Percentiles rank a stretch among this genome's conserved stretches.
Evolutionary conservation across 192 early-diverging fungal species (phyloP).

Genomic region (Coemansia sp.): DNA sequence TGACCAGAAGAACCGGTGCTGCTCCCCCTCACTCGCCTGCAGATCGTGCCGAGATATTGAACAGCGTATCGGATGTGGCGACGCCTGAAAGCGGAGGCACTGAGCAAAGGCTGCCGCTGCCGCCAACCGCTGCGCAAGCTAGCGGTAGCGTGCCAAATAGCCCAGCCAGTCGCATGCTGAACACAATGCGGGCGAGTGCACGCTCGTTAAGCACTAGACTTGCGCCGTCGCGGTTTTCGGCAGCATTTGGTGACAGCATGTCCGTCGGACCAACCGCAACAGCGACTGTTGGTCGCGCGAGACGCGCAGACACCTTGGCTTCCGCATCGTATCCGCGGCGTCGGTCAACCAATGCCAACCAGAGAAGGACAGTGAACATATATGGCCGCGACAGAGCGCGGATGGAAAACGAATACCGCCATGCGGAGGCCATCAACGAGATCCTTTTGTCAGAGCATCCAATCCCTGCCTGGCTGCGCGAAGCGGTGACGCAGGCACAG

Average conservation of each 20-base stretch:
- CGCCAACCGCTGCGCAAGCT: background rate
- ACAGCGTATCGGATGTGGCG: constrained; percentile 11
- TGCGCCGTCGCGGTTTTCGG: constrained; percentile 23
- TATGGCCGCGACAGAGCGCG: constrained; percentile 41
- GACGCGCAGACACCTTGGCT: constrained; percentile 15
- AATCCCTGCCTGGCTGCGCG: constrained; percentile 49
- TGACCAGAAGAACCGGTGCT: background rate
- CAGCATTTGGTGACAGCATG: constrained; percentile 28
- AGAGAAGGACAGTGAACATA: constrained; percentile 14
- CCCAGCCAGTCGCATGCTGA: constrained; percentile 12
- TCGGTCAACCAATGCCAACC: constrained; percentile 7
- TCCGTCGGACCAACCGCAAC: constrained; percentile 1
- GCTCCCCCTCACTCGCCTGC: background rate
- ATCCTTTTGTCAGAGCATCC: constrained; percentile 51
- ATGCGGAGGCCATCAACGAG: constrained; percentile 53
- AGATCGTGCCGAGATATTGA: background rate
- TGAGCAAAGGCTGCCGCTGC: constrained; percentile 13
- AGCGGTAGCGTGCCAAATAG: background rate
- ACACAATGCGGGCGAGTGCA: constrained; percentile 36
- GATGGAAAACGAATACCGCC: constrained; percentile 47
- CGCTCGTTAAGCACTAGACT: constrained; percentile 42
- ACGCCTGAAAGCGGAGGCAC: constrained; percentile 32
- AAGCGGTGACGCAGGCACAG: constrained; percentile 44
- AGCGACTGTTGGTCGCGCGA: constrained; percentile 7
- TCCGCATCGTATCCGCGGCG: constrained; percentile 12